Conservation (phyloP, 768 basidiomycete species). For the Hygrocybe coccinea region DNA sequence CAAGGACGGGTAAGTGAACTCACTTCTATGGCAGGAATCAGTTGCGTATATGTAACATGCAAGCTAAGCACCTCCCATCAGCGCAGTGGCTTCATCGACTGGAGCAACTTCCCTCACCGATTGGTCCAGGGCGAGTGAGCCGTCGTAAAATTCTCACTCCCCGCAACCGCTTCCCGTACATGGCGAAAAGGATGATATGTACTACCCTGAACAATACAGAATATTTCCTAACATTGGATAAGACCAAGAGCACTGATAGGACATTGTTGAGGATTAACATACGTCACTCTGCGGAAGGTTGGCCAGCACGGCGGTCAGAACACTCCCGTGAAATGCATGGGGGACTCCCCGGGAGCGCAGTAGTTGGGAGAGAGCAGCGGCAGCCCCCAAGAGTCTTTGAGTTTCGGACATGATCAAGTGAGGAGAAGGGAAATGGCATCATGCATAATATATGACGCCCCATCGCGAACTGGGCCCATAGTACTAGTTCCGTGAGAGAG, state of each 20-base stretch:
- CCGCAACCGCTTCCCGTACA: slow-evolving; percentile 69
- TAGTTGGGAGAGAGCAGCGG: slow-evolving; percentile 63
- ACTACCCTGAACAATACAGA: slow-evolving; percentile 78
- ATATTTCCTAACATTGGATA: slow-evolving; percentile 59
- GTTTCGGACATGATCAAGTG: slow-evolving; percentile 58
- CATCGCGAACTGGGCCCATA: not conserved
- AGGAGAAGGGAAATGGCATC: slow-evolving; percentile 30
- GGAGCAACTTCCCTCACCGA: slow-evolving; percentile 43
- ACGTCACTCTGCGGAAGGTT: slow-evolving; percentile 64
- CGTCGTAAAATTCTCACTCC: slow-evolving; percentile 58
- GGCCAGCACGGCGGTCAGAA: slow-evolving; percentile 66
- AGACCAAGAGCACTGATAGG: slow-evolving; percentile 4
- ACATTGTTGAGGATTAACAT: slow-evolving; percentile 23
- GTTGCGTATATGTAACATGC: slow-evolving; percentile 68
- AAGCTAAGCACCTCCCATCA: slow-evolving; percentile 40
- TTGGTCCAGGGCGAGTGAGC: slow-evolving; percentile 84
- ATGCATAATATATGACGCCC: slow-evolving; percentile 53
- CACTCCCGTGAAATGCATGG: slow-evolving; percentile 78
- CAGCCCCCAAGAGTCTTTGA: slow-evolving; percentile 71
- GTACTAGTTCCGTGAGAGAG: slow-evolving; percentile 44
- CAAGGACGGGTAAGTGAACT: slow-evolving; percentile 23
- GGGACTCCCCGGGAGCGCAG: slow-evolving; percentile 55
- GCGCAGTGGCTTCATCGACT: not conserved
- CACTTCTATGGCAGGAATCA: slow-evolving; percentile 76
- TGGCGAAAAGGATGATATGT: slow-evolving; percentile 70